Evolutionary conservation across 1,139 yeast genomes (phyloP), one percentile per base, ranked within the genome.

Genomic region (Komagataea norvegica): DNA sequence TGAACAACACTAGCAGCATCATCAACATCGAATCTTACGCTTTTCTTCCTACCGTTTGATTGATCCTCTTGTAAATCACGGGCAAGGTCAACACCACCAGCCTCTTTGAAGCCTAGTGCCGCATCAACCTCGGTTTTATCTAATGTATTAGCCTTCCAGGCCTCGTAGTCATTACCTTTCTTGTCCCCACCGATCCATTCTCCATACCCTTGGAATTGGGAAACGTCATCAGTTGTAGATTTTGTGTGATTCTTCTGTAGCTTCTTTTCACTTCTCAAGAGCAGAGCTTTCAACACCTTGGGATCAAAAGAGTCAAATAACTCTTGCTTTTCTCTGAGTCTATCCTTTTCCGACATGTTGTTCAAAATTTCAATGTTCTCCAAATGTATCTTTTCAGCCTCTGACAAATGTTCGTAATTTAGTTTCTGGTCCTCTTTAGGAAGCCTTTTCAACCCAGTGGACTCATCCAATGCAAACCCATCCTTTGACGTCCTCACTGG

Each of bases 121-220:
- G 47, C 44, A 42, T 63, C 54, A 7, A 65, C 65, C 16, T 52
- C 51, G 1, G 52, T 46, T 18, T 54, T 55, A 34, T 54, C 57
- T 40, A 63, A 40, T 1, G 54, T 47, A 15, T 61, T 62, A 28
- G 56, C 42, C 31, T 42, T 43, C 54, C 54, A 51, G 8, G 42
- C 70, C 4, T 61, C 56, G 25, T 33, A 28, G 15, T 33, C 36
- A 33, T 36, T 33, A 11, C 61, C 57, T 6, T 71, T 62, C 42
- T 61, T 68, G 42, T 65, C 64, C 2, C 83, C 82, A n/a, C 89
- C 89, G 32, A 80, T 77, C 88, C 88, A 79, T 6, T 81, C 77
- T 32, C 77, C 78, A 42, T 72, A 72, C 11, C 88, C 86, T 54
- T 81, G 85, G 2, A 80, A 76, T 39, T n/a, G n/a, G n/a, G n/a